These are phyloP conservation scores for Suillus plorans DNA, from an alignment of 768 basidiomycete species.

Conservation along the genomic window DNA sequence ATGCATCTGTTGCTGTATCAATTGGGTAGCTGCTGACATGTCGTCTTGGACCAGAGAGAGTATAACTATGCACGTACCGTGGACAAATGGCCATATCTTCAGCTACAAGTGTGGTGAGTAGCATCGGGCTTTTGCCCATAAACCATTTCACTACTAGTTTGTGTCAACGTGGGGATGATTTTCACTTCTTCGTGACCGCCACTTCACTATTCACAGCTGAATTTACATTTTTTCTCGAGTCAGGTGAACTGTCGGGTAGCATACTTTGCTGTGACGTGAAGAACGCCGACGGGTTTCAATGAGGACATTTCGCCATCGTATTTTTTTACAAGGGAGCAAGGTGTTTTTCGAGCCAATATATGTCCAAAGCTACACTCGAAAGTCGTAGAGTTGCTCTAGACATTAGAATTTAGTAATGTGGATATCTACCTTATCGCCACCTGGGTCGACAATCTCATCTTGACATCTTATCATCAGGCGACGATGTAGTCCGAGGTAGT, in stretches of 20 bases:
- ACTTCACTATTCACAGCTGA: no score
- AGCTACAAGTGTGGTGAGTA: background rate
- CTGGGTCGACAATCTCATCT: conserved; percentile 62
- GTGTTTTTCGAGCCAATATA: background rate
- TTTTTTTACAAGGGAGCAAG: background rate
- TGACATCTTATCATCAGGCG: conserved; percentile 56
- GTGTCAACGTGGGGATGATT: background rate
- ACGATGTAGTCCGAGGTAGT: conserved; percentile 59
- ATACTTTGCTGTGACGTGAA: background rate
- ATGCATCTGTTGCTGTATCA: background rate
- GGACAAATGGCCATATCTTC: background rate
- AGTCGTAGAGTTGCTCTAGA: background rate
- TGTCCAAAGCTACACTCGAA: background rate
- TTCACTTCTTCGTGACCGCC: background rate
- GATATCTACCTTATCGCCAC: background rate
- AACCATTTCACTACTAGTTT: no score
- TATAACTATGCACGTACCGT: background rate
- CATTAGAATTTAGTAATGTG: background rate
- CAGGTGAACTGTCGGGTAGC: no score
- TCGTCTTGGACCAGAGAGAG: background rate
- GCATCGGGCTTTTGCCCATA: background rate
- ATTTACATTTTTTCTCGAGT: no score
- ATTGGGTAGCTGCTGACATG: background rate
- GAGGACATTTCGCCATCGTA: background rate
- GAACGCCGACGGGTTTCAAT: background rate